Evolutionary conservation across 2,329 filamentous ascomycete genomes (phyloP), one percentile per base, ranked within the genome.

Genomic region (Cytospora piceicola): DNA sequence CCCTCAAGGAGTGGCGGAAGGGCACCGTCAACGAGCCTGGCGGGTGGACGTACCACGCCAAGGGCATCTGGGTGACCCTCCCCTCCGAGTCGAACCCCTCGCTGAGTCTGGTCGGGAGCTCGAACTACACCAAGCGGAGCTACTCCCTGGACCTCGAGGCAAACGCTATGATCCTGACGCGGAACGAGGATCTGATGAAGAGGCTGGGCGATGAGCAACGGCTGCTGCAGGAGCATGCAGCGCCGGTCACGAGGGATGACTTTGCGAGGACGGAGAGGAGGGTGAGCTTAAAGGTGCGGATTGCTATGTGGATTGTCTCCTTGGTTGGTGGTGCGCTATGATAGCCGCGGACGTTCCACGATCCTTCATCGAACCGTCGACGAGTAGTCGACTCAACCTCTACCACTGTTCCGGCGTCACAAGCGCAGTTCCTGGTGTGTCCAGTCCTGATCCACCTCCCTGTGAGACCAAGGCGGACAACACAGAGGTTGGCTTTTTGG

Each of bases 1-100:
- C 85, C 4, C 81, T 99, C 4, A 91, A 92, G 68, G 95, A 99
- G 78, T 99, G 95, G 95, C 86, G 90, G 8, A 84, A 84, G 55
- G 95, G 95, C 11, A 91, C 88, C 0, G 91, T 96, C 2, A 91
- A 91, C 22, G 85, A 93, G 71, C 88, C 91, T 0, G 92, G 83
- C 1, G 94, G 93, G 0, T 99, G 96, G 95, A 97, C 94, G 0
- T 99, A 99, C 77, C 95, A 99, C 73, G 95, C 95, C 57, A 99
- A 99, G 78, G 95, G 95, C 0, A 82, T 98, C 2, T 98, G 94
- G 94, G 83, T 97, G 30, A 92, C 91, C 0, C 82, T 94, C 63
- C 86, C 90, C 0, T 81, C 83, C 2, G 85, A 90, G 56, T 76
- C 82, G 42, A 80, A 88, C 49, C 93, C 93, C 0, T 89, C 90